A percentile compares a stretch with the other conserved stretches of the same genome.
phyloP scores from a whole-genome alignment of 225 moss, liverwort and hornwort genomes.

The Pleurozium schreberi region DNA sequence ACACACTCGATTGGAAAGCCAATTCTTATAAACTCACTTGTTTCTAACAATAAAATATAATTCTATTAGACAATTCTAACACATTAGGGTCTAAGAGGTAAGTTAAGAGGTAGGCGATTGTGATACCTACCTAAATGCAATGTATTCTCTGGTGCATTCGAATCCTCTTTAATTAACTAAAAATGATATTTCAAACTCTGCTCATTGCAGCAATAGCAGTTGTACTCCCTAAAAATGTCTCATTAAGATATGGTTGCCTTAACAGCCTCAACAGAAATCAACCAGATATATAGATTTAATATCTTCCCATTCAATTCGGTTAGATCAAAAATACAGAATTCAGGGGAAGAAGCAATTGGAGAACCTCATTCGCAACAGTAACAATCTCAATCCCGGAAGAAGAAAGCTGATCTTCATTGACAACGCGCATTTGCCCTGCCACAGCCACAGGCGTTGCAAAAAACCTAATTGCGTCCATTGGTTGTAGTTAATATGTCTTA shows the following conservation, averaged over 20 bases:
- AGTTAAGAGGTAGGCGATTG: background rate
- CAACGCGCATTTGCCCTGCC: background rate
- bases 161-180: background rate
- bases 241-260: background rate
- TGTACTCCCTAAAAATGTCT: background rate
- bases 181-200: background rate
- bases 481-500: no score
- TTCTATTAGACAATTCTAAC: background rate
- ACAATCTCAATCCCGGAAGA: background rate
- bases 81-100: background rate
- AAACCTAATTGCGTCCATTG: no score
- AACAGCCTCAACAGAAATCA: background rate
- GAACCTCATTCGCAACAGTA: background rate
- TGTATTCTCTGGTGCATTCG: background rate
- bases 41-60: background rate
- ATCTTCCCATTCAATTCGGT: background rate
- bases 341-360: background rate
- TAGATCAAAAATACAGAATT: background rate
- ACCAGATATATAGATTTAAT: background rate
- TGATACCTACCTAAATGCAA: background rate
- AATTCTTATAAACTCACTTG: background rate
- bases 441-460: background rate
- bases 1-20: background rate
- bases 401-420: background rate
- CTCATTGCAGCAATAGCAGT: background rate